Base-by-base conservation (phyloP, 768 basidiomycete genomes). In the Rhizopogon roseolus region DNA sequence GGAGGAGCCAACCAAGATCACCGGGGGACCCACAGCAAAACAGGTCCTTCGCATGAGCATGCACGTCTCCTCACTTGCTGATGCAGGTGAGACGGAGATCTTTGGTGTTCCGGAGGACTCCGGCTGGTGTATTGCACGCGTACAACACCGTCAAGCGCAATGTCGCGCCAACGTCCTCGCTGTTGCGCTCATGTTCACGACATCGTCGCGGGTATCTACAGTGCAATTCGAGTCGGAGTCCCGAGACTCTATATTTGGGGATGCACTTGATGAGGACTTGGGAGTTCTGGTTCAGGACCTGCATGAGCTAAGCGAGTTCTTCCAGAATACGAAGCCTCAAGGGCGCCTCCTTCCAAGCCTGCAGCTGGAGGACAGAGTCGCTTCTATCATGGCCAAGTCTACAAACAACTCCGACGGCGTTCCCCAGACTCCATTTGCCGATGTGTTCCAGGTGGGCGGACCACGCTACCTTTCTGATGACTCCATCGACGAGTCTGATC, bases 31-130 rank as follows among this genome's bases (percentile, higher is more conserved):
- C 44, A 79, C 86, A 0, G 90, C 91, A 1, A 88, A 88, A 55
- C 88, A 92, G 59, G 89, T 94, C n/a, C 76, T 95, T 22, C 82
- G 91, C 6, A 93, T 95, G 90, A 93, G 93, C 68, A 86, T 94
- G 82, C 85, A 88, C 58, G 65, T 78, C 22, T 79, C 77, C 28
- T 67, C 70, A 34, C 65, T 72, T 28, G 64, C 73, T 25, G 72
- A 77, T 41, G 73, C 77, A 10, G 81, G 87, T 38, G 76, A 81
- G 6, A 81, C 84, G 1, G 85, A 84, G 22, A 79, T 95, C 11
- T 95, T 95, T 64, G 92, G 93, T 14, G 75, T 90, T 22, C 86
- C 90, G 1, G 78, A 86, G 53, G 82, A 85, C 38, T 90, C 88
- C 3, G 94, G 94, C 16, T 97, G 94, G 94, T 89, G 83, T 58